Evolutionary conservation across 768 basidiomycete species (phyloP).

Genomic region (Pulveroboletus sp.): DNA sequence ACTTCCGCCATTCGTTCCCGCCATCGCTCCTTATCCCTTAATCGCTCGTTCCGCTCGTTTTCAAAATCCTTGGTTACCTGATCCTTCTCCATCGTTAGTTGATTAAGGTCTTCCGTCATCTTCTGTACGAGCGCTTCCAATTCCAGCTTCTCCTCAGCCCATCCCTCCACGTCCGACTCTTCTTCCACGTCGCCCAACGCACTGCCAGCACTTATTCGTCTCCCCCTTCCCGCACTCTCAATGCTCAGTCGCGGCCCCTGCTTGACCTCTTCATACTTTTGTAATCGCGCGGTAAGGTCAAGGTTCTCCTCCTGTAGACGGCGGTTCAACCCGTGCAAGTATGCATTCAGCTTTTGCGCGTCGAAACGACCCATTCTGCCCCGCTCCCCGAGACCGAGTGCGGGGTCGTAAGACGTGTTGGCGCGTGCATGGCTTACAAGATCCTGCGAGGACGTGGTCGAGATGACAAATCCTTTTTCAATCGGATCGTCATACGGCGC

Average conservation of each 20-base stretch:
- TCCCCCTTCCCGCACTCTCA: slow-evolving; percentile 33
- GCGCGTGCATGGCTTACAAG: slow-evolving; percentile 73
- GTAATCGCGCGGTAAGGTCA: slow-evolving; percentile 52
- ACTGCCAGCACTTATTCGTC: slow-evolving; percentile 53
- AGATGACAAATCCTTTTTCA: slow-evolving; percentile 70
- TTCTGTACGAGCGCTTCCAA: slow-evolving; percentile 47
- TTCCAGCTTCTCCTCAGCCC: slow-evolving; percentile 68
- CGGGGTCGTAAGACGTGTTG: slow-evolving; percentile 88
- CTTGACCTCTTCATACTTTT: slow-evolving; percentile 49
- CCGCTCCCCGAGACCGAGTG: slow-evolving; percentile 67
- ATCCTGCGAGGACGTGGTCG: slow-evolving; percentile 86
- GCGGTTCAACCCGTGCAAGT: slow-evolving; percentile 82
- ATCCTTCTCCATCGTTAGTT: slow-evolving; percentile 45
- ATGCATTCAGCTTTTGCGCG: slow-evolving; percentile 79
- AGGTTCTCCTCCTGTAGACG: slow-evolving; percentile 86
- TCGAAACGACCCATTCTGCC: slow-evolving; percentile 79
- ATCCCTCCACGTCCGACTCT: slow-evolving; percentile 59
- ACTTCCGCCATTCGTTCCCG: slow-evolving; percentile 69
- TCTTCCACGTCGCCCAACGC: slow-evolving; percentile 62
- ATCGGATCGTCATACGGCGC: slow-evolving; percentile 40
- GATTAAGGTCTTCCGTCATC: slow-evolving; percentile 33
- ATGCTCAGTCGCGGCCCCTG: slow-evolving; percentile 26
- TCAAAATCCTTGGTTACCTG: slow-evolving; percentile 46
- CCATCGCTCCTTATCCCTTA: slow-evolving; percentile 68
- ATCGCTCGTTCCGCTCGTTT: slow-evolving; percentile 55